Evolutionary conservation across 805 yeast species (phyloP).

Genomic region (Vanderwaltozyma verrucispora): DNA sequence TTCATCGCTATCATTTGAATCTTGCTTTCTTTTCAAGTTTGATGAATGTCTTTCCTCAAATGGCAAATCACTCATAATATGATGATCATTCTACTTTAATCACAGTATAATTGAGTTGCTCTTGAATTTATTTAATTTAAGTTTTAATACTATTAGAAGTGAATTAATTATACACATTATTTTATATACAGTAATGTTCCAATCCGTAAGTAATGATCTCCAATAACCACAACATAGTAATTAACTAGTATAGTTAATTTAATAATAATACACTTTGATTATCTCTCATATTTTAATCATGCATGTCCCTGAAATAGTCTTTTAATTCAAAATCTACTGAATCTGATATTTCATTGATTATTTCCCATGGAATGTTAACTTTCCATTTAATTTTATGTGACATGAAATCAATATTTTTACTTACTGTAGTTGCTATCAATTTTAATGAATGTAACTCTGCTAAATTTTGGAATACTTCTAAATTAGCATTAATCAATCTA

Average conservation of each 20-base stretch:
- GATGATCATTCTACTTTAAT: no score
- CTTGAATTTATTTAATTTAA: no score
- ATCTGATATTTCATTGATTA: constrained; percentile 47
- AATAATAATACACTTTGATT: no score
- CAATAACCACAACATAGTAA: no score
- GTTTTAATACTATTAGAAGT: no score
- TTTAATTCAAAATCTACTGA: constrained; percentile 59
- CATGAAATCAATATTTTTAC: constrained; percentile 41
- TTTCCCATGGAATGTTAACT: constrained; percentile 61
- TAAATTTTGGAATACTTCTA: constrained; percentile 44
- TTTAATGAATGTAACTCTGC: constrained; percentile 51
- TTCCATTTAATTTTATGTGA: constrained; percentile 69
- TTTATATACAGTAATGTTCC: no score
- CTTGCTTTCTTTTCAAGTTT: neutral
- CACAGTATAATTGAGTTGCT: no score
- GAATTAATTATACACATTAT: no score
- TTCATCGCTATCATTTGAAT: neutral
- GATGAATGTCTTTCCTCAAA: neutral
- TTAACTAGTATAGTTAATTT: no score
- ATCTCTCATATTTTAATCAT: no score
- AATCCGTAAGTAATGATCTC: no score
- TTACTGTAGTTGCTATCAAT: constrained; percentile 33
- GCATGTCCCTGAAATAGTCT: constrained; percentile 37
- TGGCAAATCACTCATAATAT: neutral
- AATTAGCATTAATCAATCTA: constrained; percentile 30